Conservation (phyloP, 768 basidiomycete genomes). For the Tubosaeta sp. region DNA sequence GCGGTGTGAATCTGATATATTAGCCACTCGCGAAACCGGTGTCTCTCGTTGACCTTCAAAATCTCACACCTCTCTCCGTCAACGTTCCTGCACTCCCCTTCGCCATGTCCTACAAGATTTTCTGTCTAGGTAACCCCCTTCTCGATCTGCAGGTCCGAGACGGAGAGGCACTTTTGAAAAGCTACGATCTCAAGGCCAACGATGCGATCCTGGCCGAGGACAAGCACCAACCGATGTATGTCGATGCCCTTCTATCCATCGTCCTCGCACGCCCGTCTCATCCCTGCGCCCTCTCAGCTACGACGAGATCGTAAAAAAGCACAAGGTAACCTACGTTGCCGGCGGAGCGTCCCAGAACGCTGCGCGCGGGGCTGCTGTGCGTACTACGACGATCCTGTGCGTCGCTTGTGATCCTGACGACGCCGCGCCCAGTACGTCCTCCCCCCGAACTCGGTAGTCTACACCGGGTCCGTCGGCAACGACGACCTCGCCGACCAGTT, state of each 20-base stretch:
- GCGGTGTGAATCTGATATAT: neutral
- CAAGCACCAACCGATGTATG: constrained; percentile 81
- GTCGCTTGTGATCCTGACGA: neutral
- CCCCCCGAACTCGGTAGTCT: constrained; percentile 84
- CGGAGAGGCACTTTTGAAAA: constrained; percentile 79
- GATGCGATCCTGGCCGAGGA: constrained; percentile 93
- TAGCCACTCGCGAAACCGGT: neutral
- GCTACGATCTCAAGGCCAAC: constrained; percentile 89
- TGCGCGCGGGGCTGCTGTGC: constrained; percentile 91
- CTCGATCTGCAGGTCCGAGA: constrained; percentile 92
- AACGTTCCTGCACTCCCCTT: constrained; percentile 10
- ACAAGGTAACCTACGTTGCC: constrained; percentile 85
- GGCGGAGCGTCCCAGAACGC: constrained; percentile 97
- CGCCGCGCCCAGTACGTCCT: constrained; percentile 69
- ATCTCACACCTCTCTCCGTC: constrained; percentile 7
- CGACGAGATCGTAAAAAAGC: constrained; percentile 74
- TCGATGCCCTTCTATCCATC: neutral
- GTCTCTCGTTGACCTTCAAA: constrained; percentile 2
- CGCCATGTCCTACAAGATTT: constrained; percentile 61
- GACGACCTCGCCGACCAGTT: constrained; percentile 91
- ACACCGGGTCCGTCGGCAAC: constrained; percentile 90
- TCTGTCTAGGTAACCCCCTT: constrained; percentile 94
- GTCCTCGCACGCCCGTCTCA: neutral
- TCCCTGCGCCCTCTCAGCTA: constrained; percentile 51
- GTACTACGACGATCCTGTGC: constrained; percentile 27